Conservation (phyloP, 2,329 filamentous ascomycete species). For the Alternaria conjuncta region DNA sequence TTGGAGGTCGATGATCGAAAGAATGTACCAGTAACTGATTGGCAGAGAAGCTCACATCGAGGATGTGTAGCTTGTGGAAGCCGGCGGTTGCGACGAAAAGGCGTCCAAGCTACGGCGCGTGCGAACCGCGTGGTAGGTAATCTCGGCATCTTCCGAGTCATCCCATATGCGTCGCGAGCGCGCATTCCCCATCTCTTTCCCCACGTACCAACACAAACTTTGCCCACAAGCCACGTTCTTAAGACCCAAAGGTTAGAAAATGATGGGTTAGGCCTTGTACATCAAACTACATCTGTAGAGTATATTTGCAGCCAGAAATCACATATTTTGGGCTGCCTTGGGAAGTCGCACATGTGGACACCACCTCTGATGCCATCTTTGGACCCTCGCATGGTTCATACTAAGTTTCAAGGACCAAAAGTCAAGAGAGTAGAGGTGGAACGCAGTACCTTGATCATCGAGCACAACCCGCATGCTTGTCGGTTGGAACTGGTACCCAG, state of each 20-base stretch:
- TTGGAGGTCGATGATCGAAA: not conserved
- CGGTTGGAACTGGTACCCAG: not conserved
- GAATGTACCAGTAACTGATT: not conserved
- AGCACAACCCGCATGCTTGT: not conserved
- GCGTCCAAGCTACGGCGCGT: not conserved
- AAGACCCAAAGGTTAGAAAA: not conserved
- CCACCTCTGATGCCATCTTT: not conserved
- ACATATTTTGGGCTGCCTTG: not conserved
- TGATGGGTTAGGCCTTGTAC: not conserved
- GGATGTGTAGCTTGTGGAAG: not conserved
- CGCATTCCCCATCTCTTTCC: not conserved
- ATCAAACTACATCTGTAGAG: not conserved
- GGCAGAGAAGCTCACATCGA: not conserved
- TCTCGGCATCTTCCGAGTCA: not conserved
- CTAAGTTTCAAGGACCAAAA: not conserved
- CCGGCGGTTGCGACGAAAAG: not conserved
- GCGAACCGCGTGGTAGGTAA: not conserved
- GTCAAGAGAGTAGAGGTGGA: not conserved
- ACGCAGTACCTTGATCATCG: not conserved
- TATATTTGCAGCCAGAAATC: not conserved
- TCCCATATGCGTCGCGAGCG: not conserved
- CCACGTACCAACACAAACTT: not conserved
- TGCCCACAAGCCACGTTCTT: not conserved
- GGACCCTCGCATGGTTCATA: not conserved
- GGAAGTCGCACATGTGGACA: not conserved